These are phyloP conservation scores for Ogataea methanolica DNA, from an alignment of 805 yeast species.

Conservation along the genomic window DNA sequence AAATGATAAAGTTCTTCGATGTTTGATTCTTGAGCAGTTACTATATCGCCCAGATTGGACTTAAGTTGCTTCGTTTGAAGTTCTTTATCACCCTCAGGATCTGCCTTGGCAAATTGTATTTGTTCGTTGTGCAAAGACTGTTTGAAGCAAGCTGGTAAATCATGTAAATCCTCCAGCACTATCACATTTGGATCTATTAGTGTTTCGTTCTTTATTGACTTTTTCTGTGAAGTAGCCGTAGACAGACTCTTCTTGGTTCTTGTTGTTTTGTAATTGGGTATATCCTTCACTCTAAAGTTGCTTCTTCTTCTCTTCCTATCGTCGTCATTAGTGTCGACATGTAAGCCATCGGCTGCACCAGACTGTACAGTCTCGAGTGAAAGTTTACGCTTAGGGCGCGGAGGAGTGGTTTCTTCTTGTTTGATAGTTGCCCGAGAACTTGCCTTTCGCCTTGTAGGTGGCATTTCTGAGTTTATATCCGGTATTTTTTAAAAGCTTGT, in stretches of 20 bases:
- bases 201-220: neutral
- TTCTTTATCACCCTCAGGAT: neutral
- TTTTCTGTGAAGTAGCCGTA: neutral
- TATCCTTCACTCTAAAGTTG: conserved; percentile 8
- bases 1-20: conserved; percentile 63
- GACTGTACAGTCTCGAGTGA: no score
- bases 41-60: conserved; percentile 38
- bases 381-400: no score
- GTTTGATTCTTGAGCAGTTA: conserved; percentile 42
- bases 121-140: neutral
- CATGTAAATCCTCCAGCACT: neutral
- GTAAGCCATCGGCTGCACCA: no score
- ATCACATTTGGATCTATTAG: neutral
- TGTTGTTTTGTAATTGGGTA: conserved; percentile 10
- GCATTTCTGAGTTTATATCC: neutral
- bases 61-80: conserved; percentile 7
- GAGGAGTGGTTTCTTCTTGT: neutral
- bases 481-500: no score
- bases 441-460: conserved; percentile 1
- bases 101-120: neutral
- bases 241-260: neutral
- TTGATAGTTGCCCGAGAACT: neutral
- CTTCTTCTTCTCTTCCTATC: conserved; percentile 11
- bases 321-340: neutral
- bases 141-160: conserved; percentile 2